phyloP scores from a whole-genome alignment of 768 basidiomycete species.

The Tephrocybe rancida region DNA sequence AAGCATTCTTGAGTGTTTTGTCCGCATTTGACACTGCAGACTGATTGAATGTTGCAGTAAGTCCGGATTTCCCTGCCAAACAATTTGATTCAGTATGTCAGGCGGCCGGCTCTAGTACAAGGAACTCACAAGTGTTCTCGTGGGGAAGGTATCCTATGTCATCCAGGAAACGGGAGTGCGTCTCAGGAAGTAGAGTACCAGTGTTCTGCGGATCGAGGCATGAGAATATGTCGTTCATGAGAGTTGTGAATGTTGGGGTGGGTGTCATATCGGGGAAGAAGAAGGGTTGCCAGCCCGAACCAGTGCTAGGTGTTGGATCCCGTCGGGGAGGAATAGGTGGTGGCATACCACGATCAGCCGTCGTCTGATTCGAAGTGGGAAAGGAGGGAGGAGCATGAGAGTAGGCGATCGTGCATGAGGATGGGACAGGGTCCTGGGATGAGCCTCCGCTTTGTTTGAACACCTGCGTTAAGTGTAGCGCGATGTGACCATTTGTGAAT shows the following conservation, averaged over 20 bases:
- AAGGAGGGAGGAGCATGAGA: neutral
- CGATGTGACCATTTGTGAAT: conserved; percentile 8
- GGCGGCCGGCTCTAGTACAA: no score
- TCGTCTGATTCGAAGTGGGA: neutral
- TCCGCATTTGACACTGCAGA: conserved; percentile 12
- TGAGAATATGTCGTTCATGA: conserved; percentile 17
- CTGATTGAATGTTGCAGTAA: conserved; percentile 2
- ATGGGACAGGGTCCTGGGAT: conserved; percentile 3
- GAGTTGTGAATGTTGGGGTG: conserved; percentile 11
- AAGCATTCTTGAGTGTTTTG: conserved; percentile 12
- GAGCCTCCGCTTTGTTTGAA: conserved; percentile 13
- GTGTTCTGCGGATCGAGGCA: conserved; percentile 13
- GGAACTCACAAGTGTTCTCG: conserved; percentile 7
- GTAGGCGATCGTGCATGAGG: conserved; percentile 7
- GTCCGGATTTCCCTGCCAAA: conserved; percentile 12
- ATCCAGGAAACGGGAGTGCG: conserved; percentile 15
- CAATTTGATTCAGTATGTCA: neutral
- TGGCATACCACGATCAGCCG: neutral
- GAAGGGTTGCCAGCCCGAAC: conserved; percentile 15
- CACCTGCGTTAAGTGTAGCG: conserved; percentile 9
- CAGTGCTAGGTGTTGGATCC: neutral
- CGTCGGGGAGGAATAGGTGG: neutral
- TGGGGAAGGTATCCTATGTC: conserved; percentile 13
- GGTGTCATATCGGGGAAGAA: conserved; percentile 14
- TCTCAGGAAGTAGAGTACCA: conserved; percentile 14